Base-by-base conservation (phyloP, 352 stramenopile species). In the Phytophthora chlamydospora region DNA sequence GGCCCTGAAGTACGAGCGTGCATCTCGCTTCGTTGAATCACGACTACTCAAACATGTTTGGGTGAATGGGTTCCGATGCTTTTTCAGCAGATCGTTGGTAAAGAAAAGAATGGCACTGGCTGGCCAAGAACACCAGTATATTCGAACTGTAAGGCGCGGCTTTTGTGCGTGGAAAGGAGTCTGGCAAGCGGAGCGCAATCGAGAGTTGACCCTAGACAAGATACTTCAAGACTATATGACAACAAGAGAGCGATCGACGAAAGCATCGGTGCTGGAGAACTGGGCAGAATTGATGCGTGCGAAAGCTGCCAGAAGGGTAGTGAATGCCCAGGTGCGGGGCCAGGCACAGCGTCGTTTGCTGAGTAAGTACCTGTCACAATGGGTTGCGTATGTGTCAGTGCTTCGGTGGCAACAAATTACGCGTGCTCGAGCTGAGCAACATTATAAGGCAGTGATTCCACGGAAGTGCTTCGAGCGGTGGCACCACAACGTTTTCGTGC, bases 371-470 rank as follows among this genome's bases (percentile, higher is more conserved):
- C 73, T 83, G 12, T 50, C 48, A 2, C 34, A 42, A 10, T 88
- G 78, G 78, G 44, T 71, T 4, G 41, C 59, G n/a, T 65, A 45
- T 17, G 51, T 82, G 9, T 73, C 73, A 13, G 17, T 75, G 19
- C 7, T 71, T 5, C 71, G 76, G 14, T 88, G 78, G 78, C 47
- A 72, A 16, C 58, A 84, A 47, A 80, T 85, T 54, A 74, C 66
- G 13, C 45, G 44, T 21, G 41, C 62, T 29, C 71, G 76, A 33
- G 78, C 78, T 0, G 27, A 69, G 3, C 51, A 74, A 4, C 76
- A 84, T 33, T 61, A 68, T n/a, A 48, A 51, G 12, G 19, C 24
- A 7, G 58, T 66, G 1, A 49, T 78, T 5, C 54, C 55, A n/a
- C 49, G n/a, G 16, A 77, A 78, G 58, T 69, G 58, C 16, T 68